Evolutionary conservation across 2,329 filamentous ascomycete genomes (phyloP).

Genomic region (Fusarium sulawesiense): DNA sequence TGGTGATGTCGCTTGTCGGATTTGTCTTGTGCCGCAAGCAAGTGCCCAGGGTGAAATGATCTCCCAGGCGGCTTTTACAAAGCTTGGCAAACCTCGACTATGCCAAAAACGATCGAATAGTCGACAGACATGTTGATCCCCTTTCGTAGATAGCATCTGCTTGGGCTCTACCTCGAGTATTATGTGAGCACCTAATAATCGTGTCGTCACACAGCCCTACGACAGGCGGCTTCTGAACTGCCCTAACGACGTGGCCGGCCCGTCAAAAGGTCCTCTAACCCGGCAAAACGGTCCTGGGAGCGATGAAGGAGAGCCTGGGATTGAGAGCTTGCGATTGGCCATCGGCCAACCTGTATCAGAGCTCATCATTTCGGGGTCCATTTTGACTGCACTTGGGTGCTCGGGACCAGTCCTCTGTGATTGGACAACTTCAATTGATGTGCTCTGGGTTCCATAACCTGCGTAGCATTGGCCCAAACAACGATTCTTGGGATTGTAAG

Average conservation of each 20-base stretch:
- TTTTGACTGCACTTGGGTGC: slow-evolving; percentile 1
- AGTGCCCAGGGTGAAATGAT: background rate
- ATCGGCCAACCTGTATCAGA: slow-evolving; percentile 10
- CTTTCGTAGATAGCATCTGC: slow-evolving; percentile 12
- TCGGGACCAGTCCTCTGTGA: slow-evolving; percentile 2
- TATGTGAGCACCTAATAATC: slow-evolving; percentile 9
- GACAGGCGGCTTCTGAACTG: slow-evolving; percentile 35
- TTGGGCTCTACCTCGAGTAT: background rate
- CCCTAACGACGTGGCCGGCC: slow-evolving; percentile 37
- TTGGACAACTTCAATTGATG: slow-evolving; percentile 21
- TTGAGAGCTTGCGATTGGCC: slow-evolving; percentile 31
- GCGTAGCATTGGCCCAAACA: slow-evolving; percentile 21
- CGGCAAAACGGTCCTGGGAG: slow-evolving; percentile 39
- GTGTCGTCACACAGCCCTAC: slow-evolving; percentile 50
- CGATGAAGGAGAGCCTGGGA: slow-evolving; percentile 32
- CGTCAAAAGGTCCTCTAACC: slow-evolving; percentile 37
- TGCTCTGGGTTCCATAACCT: slow-evolving; percentile 7
- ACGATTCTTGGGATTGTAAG: slow-evolving; percentile 17
- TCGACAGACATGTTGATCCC: slow-evolving; percentile 12
- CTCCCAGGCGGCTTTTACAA: background rate
- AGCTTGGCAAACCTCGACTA: slow-evolving; percentile 3
- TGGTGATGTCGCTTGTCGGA: slow-evolving; percentile 25
- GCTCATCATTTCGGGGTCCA: slow-evolving; percentile 19
- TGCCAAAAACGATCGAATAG: slow-evolving; percentile 29
- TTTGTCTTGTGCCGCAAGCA: slow-evolving; percentile 1